A percentile compares a stretch with the other conserved stretches of the same genome.
Conservation (phyloP, 345 rosid species). For the Linum usitatissimum region DNA sequence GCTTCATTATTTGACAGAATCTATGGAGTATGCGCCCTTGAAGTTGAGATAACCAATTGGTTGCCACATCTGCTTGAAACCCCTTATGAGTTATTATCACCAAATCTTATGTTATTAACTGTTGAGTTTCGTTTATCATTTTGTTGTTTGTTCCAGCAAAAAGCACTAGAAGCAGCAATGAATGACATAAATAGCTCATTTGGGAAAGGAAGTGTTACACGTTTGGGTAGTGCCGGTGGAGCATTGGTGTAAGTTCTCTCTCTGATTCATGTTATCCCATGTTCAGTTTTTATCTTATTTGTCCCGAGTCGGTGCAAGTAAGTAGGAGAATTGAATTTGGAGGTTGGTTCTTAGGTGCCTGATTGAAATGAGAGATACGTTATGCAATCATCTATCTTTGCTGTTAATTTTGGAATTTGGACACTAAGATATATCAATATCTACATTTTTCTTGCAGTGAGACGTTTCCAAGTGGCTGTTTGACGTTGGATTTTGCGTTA, state of each 20-base stretch:
- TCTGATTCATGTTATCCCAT: background rate
- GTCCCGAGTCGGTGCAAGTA: background rate
- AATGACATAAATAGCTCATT: conserved; percentile 77
- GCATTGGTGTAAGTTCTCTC: conserved; percentile 68
- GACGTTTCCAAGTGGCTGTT: conserved; percentile 87
- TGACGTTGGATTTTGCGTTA: conserved; percentile 89
- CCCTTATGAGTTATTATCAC: too few species aligned
- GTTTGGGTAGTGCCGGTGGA: conserved; percentile 93
- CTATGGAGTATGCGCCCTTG: too few species aligned
- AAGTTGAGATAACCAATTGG: too few species aligned
- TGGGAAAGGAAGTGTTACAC: conserved; percentile 91
- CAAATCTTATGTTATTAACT: background rate
- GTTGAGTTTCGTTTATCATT: background rate
- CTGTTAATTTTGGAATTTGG: background rate
- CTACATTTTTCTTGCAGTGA: conserved; percentile 39
- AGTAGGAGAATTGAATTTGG: background rate
- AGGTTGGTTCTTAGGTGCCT: background rate
- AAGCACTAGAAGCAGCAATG: conserved; percentile 91
- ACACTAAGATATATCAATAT: background rate
- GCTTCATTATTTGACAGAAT: too few species aligned
- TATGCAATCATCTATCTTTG: too few species aligned
- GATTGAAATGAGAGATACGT: background rate
- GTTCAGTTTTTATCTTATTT: background rate
- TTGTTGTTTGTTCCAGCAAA: conserved; percentile 46
- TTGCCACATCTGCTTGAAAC: too few species aligned